phyloP scores from a whole-genome alignment of 345 rosid genomes.

The Linum lewisii region DNA sequence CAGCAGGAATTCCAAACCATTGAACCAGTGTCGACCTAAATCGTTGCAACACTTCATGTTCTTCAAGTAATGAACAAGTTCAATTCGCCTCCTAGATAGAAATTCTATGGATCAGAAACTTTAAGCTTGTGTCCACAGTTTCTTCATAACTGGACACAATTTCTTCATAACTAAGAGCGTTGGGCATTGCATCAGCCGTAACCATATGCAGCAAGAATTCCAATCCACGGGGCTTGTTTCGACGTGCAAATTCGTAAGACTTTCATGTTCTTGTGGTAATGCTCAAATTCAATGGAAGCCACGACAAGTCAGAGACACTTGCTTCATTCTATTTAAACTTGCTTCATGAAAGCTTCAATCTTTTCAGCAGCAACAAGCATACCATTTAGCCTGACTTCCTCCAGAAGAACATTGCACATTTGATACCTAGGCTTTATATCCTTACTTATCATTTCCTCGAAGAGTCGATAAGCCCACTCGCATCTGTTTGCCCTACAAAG shows the following conservation, averaged over 20 bases:
- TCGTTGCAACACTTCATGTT: not conserved
- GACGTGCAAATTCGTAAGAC: not conserved
- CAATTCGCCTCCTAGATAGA: no score
- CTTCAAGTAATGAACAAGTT: not conserved
- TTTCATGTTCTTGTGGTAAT: not conserved
- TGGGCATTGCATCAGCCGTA: no score
- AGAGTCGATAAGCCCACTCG: constrained; percentile 61
- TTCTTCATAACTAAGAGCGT: no score
- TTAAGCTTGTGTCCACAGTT: no score
- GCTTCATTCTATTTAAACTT: constrained; percentile 19
- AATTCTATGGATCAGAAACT: no score
- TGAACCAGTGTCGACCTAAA: not conserved
- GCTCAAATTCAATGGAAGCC: not conserved
- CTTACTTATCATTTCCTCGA: constrained; percentile 61
- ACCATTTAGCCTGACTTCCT: constrained; percentile 43
- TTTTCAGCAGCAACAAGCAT: constrained; percentile 45
- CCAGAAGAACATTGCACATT: constrained; percentile 58
- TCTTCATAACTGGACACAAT: no score
- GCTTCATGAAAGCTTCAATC: constrained; percentile 54
- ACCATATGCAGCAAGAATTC: not conserved
- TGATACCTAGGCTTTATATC: constrained; percentile 51
- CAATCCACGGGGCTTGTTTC: not conserved
- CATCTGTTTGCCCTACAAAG: constrained; percentile 50
- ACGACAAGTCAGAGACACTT: not conserved
- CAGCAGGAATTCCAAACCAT: not conserved